Evolutionary conservation across 768 basidiomycete genomes (phyloP).

Genomic region (Hygrophorus pudorinus): DNA sequence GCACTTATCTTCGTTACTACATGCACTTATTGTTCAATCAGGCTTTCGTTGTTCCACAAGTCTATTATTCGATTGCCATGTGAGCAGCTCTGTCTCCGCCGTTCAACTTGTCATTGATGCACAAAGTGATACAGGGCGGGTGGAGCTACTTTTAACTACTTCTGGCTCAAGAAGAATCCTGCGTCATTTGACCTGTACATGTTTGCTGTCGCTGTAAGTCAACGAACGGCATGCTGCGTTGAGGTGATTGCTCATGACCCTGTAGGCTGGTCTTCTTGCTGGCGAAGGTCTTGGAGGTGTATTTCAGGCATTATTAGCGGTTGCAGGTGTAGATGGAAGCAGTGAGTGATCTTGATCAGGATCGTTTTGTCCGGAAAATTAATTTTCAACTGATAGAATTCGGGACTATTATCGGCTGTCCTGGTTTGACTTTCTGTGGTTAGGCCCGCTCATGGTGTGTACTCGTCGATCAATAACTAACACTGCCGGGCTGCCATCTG

Average conservation of each 20-base stretch:
- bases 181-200: constrained; percentile 44
- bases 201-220: constrained; percentile 39
- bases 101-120: not conserved
- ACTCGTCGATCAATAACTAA: too few relatives aligned
- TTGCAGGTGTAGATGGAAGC: constrained; percentile 39
- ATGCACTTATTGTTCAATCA: not conserved
- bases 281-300: constrained; percentile 57
- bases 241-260: too few relatives aligned
- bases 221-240: not conserved
- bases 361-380: too few relatives aligned
- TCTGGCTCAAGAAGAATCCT: constrained; percentile 39
- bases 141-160: constrained; percentile 35
- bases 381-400: constrained; percentile 18
- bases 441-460: too few relatives aligned
- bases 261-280: constrained; percentile 38
- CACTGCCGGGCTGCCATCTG: too few relatives aligned
- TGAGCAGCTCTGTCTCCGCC: not conserved
- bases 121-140: constrained; percentile 17
- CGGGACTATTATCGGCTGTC: constrained; percentile 46
- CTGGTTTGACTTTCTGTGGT: constrained; percentile 42
- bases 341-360: constrained; percentile 22
- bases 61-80: constrained; percentile 44
- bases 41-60: constrained; percentile 43
- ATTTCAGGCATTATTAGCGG: constrained; percentile 44
- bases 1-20: not conserved